Evolutionary conservation across 805 yeast genomes (phyloP), one percentile per base, ranked within the genome.

Genomic region (Babjeviella inositovora): DNA sequence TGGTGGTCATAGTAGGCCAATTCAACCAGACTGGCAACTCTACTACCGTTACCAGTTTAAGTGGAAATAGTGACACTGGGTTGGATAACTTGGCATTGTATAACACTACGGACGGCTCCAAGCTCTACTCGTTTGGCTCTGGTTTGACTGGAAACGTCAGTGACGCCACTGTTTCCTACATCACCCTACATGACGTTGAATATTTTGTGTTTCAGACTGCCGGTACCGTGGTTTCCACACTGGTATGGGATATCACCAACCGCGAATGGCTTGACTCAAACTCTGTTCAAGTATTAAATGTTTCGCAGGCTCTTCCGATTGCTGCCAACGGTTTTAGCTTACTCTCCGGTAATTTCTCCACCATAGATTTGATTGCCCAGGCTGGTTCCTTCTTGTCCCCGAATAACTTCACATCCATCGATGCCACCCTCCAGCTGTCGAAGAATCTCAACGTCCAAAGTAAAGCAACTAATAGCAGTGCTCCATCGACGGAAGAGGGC

Each of bases 1-100:
- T 47, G 5, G 43, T 74, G 5, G 23, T 61, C 4, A 28, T 69
- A 7, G 44, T 56, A 12, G 81, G 81, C 4, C 36, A 47, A 5
- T 62, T 70, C 30, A 34, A 39, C 18, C 45, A 52, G 1, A 41
- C 59, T 8, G 38, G 39, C 5, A 41, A 50, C 13, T 38, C 38
- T 11, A 32, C 55, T 1, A 20, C 37, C 39, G 30, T 50, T 14
- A 34, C 40, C 14, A 41, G 45, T 4, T 28, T 50, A 5, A 47
- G 38, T 18, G 25, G n/a, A n/a, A n/a, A 31, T 8, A 28, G 39
- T n/a, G 41, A 36, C n/a, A 48, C 47, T 20, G 30, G 52, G 1
- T 27, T 53, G 7, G 30, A 34, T 2, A 47, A 62, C 17, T 41
- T 51, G 15, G 64, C 56, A 1, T 19, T 55, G 5, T 58, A 43